phyloP scores from a whole-genome alignment of 169 alveolate genomes.

The Besnoitia besnoiti region DNA sequence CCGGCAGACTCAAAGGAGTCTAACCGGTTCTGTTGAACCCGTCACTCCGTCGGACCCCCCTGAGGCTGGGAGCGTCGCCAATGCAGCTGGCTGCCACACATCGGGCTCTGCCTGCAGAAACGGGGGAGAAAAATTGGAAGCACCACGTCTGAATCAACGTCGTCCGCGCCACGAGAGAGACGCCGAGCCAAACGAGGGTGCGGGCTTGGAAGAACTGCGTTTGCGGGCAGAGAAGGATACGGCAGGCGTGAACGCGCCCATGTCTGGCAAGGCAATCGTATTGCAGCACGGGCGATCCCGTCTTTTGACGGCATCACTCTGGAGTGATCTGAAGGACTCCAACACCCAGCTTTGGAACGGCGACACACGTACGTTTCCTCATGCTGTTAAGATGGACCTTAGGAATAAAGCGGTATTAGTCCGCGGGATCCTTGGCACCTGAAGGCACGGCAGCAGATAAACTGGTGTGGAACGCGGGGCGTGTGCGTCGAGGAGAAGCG shows the following conservation, averaged over 20 bases:
- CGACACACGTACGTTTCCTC: not conserved
- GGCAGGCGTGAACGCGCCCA: not conserved
- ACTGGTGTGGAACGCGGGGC: not conserved
- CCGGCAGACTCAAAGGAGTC: not conserved
- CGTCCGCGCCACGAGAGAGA: too few species aligned
- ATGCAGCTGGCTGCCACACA: not conserved
- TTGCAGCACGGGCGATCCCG: conserved; percentile 22
- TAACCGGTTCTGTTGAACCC: not conserved
- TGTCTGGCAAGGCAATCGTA: not conserved
- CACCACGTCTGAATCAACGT: too few species aligned
- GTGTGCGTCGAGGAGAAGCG: too few species aligned
- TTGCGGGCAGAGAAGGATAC: too few species aligned
- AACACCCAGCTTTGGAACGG: not conserved
- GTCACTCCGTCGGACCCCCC: not conserved
- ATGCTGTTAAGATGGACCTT: not conserved
- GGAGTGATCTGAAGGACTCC: not conserved
- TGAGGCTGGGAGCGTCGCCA: not conserved
- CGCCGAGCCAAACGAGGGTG: too few species aligned
- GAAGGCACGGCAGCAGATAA: not conserved
- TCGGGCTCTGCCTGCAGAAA: not conserved
- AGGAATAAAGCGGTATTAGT: not conserved
- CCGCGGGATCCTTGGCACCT: not conserved
- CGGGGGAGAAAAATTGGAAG: too few species aligned
- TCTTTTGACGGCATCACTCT: not conserved
- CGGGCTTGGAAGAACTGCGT: too few species aligned